These are phyloP conservation scores for Allium sativum DNA, from an alignment of 106 monocot genomes.

Conservation along the genomic window DNA sequence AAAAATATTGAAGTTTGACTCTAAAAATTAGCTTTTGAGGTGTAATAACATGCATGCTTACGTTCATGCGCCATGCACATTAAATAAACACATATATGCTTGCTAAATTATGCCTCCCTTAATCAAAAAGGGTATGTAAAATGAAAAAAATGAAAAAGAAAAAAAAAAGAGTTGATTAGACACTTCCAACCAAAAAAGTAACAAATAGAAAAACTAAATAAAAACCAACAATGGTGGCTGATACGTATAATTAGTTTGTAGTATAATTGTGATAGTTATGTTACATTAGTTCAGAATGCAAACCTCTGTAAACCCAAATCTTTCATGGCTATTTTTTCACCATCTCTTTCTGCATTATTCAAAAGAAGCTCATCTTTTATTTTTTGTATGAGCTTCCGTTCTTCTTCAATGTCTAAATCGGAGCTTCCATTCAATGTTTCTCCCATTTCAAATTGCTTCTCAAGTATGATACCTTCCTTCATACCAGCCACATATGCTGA, in stretches of 20 bases:
- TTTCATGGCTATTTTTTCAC: conserved; percentile 11
- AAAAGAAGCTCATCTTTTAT: not conserved
- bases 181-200: no score
- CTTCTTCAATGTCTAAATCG: conserved; percentile 44
- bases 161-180: no score
- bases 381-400: conserved; percentile 19
- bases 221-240: no score
- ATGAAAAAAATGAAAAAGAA: no score
- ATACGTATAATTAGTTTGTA: not conserved
- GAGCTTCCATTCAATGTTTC: conserved; percentile 27
- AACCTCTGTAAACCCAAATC: conserved; percentile 14
- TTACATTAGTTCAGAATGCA: not conserved
- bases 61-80: no score
- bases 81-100: no score
- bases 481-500: conserved; percentile 60
- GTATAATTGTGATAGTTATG: no score
- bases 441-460: conserved; percentile 37
- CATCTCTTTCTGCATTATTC: conserved; percentile 4
- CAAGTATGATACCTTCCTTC: conserved; percentile 38
- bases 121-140: no score
- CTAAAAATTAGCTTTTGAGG: not conserved
- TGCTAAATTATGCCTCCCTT: no score
- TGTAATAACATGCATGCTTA: not conserved
- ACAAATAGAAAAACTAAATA: no score
- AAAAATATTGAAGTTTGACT: no score